Conservation (phyloP, 768 basidiomycete species). For the Auriscalpium microsporum region DNA sequence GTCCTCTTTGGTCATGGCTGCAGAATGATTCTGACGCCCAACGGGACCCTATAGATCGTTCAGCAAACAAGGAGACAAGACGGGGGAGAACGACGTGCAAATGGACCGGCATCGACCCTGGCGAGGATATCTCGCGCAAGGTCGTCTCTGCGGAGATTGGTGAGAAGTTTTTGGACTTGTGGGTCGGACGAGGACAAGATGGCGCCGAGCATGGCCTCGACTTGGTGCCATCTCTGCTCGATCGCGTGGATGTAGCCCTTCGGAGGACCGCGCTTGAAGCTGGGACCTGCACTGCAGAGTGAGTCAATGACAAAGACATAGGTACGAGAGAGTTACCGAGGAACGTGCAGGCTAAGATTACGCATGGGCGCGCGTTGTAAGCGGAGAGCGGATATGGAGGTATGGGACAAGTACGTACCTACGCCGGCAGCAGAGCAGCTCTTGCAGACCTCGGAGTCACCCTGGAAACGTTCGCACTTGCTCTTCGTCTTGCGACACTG, state of each 20-base stretch:
- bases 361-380: conserved; percentile 15
- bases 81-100: conserved; percentile 37
- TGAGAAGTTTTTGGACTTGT: conserved; percentile 51
- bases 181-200: conserved; percentile 66
- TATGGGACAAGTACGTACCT: conserved; percentile 27
- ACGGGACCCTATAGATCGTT: conserved; percentile 47
- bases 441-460: conserved; percentile 46
- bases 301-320: neutral
- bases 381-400: conserved; percentile 1
- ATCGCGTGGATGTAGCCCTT: conserved; percentile 93
- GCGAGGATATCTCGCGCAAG: conserved; percentile 70
- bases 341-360: conserved; percentile 52
- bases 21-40: conserved; percentile 52
- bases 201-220: conserved; percentile 82
- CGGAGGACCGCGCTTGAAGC: conserved; percentile 76
- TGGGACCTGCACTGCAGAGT: conserved; percentile 44
- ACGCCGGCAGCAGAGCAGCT: conserved; percentile 53
- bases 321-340: conserved; percentile 32
- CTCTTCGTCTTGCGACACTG: conserved; percentile 84
- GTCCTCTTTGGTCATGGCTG: conserved; percentile 64
- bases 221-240: conserved; percentile 85
- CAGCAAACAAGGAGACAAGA: conserved; percentile 5
- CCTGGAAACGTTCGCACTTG: conserved; percentile 61
- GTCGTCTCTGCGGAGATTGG: conserved; percentile 60
- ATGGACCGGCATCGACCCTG: conserved; percentile 73